A percentile compares a stretch with the other conserved stretches of the same genome.
Conservation (phyloP, 345 rosid genomes). For the Citrus cavaleriei region DNA sequence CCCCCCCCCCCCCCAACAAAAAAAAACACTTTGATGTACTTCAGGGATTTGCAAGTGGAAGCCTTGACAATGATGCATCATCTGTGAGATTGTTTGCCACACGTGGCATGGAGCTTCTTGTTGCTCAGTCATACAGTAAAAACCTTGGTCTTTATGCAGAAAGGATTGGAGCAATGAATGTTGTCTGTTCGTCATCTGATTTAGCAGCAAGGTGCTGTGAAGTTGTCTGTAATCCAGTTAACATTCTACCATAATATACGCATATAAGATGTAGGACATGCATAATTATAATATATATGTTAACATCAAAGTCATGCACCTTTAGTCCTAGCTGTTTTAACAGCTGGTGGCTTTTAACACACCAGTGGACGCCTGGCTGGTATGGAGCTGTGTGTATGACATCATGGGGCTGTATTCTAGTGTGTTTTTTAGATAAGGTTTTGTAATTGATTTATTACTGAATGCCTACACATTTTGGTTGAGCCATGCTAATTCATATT, state of each 20-base stretch:
- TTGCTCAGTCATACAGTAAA: conserved; percentile 97
- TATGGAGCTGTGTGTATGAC: background rate
- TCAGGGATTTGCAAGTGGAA: conserved; percentile 98
- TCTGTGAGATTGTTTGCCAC: conserved; percentile 88
- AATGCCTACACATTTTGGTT: background rate
- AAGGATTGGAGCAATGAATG: conserved; percentile 89
- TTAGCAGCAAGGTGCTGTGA: conserved; percentile 67
- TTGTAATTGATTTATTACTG: background rate
- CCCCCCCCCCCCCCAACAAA: no score
- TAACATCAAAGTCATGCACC: background rate
- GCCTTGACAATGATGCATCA: conserved; percentile 88
- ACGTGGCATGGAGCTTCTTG: conserved; percentile 80
- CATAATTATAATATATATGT: background rate
- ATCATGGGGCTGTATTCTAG: background rate
- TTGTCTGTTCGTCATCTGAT: conserved; percentile 81
- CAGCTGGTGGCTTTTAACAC: background rate
- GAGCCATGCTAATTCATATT: background rate
- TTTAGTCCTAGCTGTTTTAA: background rate
- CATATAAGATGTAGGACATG: background rate
- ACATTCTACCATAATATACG: background rate
- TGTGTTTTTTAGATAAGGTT: background rate
- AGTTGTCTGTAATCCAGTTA: background rate
- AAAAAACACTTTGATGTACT: conserved; percentile 4
- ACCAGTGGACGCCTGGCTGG: background rate
- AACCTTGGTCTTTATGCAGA: conserved; percentile 91